phyloP scores from a whole-genome alignment of 257 asterid genomes.

The Ehretia macrophylla region DNA sequence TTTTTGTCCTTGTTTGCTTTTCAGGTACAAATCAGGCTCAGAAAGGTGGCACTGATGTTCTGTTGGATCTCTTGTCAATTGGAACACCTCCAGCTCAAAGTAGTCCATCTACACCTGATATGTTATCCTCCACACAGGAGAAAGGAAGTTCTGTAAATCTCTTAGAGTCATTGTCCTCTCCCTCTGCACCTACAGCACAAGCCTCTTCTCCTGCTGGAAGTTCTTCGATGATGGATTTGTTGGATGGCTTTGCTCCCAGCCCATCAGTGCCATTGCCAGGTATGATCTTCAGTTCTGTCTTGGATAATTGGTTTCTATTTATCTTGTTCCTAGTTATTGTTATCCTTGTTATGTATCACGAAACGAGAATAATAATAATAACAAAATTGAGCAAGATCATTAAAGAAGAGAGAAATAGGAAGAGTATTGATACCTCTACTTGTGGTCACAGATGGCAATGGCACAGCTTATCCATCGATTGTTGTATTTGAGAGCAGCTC shows the following conservation, averaged over 20 bases:
- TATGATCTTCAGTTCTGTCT: conserved; percentile 23
- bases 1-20: not conserved
- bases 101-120: conserved; percentile 31
- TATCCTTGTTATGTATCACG: not conserved
- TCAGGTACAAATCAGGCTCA: conserved; percentile 53
- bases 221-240: conserved; percentile 79
- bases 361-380: not conserved
- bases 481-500: conserved; percentile 86
- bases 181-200: conserved; percentile 36
- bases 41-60: conserved; percentile 58
- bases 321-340: not conserved
- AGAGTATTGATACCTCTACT: not conserved
- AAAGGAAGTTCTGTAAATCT: conserved; percentile 39
- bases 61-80: conserved; percentile 86
- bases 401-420: not conserved
- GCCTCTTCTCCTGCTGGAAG: conserved; percentile 26
- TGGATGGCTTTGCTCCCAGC: conserved; percentile 67
- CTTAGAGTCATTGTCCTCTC: conserved; percentile 46
- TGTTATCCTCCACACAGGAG: not conserved
- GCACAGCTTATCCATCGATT: conserved; percentile 62
- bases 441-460: conserved; percentile 56
- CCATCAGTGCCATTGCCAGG: conserved; percentile 48
- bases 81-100: conserved; percentile 57
- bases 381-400: not conserved
- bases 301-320: not conserved